Percentiles rank a stretch among this genome's conserved stretches.
phyloP scores from a whole-genome alignment of 768 basidiomycete species.

The Kwoniella botswanensis region DNA sequence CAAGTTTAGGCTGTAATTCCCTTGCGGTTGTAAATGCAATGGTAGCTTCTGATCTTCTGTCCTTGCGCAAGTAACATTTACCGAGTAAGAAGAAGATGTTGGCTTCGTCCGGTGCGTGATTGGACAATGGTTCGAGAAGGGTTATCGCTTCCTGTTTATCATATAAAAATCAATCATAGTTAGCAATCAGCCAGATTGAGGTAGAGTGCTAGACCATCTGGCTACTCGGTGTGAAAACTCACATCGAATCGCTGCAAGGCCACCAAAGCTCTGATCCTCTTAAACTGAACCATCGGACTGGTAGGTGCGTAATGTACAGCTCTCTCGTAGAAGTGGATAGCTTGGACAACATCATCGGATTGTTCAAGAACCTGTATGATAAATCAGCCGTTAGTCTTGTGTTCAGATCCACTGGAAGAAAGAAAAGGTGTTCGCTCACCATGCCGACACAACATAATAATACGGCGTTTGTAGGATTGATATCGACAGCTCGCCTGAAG shows the following conservation, averaged over 20 bases:
- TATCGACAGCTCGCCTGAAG: conserved; percentile 86
- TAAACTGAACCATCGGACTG: conserved; percentile 92
- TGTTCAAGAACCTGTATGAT: conserved; percentile 78
- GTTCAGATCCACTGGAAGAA: not conserved
- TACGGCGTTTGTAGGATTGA: conserved; percentile 95
- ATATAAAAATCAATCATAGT: not conserved
- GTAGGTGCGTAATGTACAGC: conserved; percentile 80
- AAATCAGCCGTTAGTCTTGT: not conserved
- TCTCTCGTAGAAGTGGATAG: conserved; percentile 77
- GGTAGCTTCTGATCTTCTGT: conserved; percentile 77
- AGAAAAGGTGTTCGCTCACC: conserved; percentile 65
- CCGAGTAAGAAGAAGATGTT: conserved; percentile 97
- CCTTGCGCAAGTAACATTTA: conserved; percentile 81
- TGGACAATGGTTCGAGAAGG: conserved; percentile 79
- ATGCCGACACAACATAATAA: conserved; percentile 93
- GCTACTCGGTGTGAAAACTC: conserved; percentile 52
- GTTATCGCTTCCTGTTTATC: conserved; percentile 71
- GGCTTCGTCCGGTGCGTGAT: conserved; percentile 88
- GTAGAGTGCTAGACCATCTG: no score
- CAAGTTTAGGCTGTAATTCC: conserved; percentile 90
- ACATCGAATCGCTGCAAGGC: conserved; percentile 82
- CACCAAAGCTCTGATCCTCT: conserved; percentile 88
- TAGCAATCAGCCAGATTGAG: no score
- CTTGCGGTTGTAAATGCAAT: conserved; percentile 86
- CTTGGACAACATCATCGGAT: conserved; percentile 74